A percentile compares a stretch with the other conserved stretches of the same genome.
Conservation (phyloP, 2,329 filamentous ascomycete genomes). For the Nothophoma quercina region DNA sequence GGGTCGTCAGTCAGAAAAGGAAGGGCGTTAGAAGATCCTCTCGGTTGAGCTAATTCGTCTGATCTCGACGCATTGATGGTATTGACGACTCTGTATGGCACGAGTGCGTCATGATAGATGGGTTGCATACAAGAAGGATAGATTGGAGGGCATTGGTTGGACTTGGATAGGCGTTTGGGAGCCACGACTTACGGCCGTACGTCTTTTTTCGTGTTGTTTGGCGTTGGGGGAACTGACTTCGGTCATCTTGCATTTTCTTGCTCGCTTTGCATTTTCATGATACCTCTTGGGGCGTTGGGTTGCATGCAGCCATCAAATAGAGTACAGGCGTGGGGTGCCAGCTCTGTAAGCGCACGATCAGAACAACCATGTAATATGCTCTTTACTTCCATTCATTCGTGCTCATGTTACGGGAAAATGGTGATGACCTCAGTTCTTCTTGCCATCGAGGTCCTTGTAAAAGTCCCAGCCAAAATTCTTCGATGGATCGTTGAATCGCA, state of each 20-base stretch:
- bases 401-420: too few species aligned
- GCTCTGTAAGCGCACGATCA: too few species aligned
- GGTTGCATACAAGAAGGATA: background rate
- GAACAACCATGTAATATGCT: too few species aligned
- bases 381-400: too few species aligned
- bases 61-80: too few species aligned
- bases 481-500: slow-evolving; percentile 69
- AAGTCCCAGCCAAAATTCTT: slow-evolving; percentile 65
- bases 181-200: background rate
- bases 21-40: background rate
- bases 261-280: background rate
- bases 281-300: slow-evolving; percentile 1
- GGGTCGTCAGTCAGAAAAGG: slow-evolving; percentile 3
- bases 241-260: background rate
- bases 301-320: background rate
- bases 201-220: too few species aligned
- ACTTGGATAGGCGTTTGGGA: too few species aligned
- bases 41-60: background rate
- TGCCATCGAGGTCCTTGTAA: slow-evolving; percentile 65
- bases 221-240: background rate
- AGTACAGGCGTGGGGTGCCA: background rate
- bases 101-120: too few species aligned
- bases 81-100: background rate
- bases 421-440: slow-evolving; percentile 18
- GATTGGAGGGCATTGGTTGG: too few species aligned